These are phyloP conservation scores for Plasmodium falciparum DNA, from an alignment of 169 alveolate species.

Conservation along the genomic window DNA sequence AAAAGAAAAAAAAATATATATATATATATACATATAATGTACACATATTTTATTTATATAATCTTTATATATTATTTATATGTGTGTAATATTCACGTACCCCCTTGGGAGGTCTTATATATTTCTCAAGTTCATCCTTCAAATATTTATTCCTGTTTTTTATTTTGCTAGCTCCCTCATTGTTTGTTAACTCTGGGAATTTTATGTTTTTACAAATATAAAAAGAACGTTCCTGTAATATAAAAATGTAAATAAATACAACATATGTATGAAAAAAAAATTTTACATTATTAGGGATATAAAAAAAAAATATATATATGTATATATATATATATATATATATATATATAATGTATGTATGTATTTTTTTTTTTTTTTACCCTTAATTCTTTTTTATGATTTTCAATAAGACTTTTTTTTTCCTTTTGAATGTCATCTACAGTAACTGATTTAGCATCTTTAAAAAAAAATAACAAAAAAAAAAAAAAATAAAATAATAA, in stretches of 20 bases:
- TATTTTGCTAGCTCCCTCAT: not conserved
- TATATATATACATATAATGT: not conserved
- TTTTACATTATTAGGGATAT: not conserved
- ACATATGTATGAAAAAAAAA: not conserved
- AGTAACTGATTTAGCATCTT: slow-evolving; percentile 14
- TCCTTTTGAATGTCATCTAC: slow-evolving; percentile 47
- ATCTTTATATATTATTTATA: slow-evolving; percentile 1
- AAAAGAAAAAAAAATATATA: not conserved
- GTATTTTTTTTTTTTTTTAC: not conserved
- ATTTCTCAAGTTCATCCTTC: slow-evolving; percentile 36
- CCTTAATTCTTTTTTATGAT: slow-evolving; percentile 31
- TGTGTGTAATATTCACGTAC: not conserved
- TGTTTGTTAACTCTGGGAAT: slow-evolving; percentile 33
- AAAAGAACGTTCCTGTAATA: slow-evolving; percentile 22
- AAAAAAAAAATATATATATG: not conserved
- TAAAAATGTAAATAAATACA: not conserved
- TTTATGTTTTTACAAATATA: slow-evolving; percentile 52
- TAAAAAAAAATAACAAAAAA: slow-evolving; percentile 10
- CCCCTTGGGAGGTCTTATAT: slow-evolving; percentile 2
- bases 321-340: not conserved
- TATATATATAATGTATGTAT: not conserved
- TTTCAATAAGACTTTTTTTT: slow-evolving; percentile 31
- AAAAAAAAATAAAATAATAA: no score
- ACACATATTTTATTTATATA: not conserved
- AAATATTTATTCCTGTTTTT: slow-evolving; percentile 12